Percentiles rank a stretch among this genome's conserved stretches.
Conservation (phyloP, 257 asterid species). For the Catharanthus roseus region DNA sequence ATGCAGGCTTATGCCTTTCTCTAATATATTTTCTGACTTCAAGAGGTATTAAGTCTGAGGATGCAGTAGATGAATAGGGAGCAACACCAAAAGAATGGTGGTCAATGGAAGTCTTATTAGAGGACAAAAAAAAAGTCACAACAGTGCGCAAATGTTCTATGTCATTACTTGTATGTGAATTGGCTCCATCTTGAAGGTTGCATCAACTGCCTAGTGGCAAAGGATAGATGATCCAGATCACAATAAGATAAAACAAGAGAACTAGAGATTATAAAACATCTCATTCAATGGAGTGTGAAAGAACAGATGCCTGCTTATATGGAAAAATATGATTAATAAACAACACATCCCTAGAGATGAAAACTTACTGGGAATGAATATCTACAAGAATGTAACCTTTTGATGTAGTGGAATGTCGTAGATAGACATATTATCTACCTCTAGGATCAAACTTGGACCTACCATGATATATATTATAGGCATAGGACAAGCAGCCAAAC, state of each 20-base stretch:
- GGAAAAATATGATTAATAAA: neutral
- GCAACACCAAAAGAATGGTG: too few species aligned
- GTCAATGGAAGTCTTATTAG: too few species aligned
- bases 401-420: neutral
- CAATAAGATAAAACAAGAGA: neutral
- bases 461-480: neutral
- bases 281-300: neutral
- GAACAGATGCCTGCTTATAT: neutral
- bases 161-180: too few species aligned
- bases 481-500: neutral
- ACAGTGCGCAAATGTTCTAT: too few species aligned
- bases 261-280: neutral
- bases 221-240: neutral
- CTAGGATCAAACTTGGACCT: neutral
- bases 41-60: too few species aligned
- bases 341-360: too few species aligned
- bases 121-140: too few species aligned
- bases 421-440: neutral
- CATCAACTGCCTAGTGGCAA: neutral
- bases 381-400: neutral
- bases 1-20: neutral
- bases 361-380: neutral
- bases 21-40: neutral
- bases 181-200: neutral
- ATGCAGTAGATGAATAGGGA: too few species aligned